phyloP scores from a whole-genome alignment of 768 basidiomycete genomes.

The Rhizopogon vesiculosus region DNA sequence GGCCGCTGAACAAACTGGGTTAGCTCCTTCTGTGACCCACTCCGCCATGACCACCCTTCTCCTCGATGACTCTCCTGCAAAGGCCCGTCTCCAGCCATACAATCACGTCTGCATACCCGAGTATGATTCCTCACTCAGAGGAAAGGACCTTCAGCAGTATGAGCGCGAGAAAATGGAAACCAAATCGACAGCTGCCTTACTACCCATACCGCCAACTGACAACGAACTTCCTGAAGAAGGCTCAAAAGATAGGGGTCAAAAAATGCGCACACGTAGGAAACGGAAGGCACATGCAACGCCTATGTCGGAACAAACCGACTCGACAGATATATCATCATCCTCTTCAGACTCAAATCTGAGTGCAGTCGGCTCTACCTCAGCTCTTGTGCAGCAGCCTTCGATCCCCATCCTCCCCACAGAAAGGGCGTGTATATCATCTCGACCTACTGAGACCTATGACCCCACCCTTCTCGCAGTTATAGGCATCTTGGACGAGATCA shows the following conservation, averaged over 20 bases:
- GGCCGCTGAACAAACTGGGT: neutral
- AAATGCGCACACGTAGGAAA: slow-evolving; percentile 5
- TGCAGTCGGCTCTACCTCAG: neutral
- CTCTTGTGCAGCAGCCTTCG: neutral
- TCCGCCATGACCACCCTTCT: slow-evolving; percentile 45
- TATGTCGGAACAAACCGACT: neutral
- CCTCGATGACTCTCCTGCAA: slow-evolving; percentile 48
- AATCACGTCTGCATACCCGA: slow-evolving; percentile 78
- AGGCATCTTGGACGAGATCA: slow-evolving; percentile 59
- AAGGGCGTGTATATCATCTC: neutral
- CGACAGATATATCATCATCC: neutral
- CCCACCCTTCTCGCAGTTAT: slow-evolving; percentile 56
- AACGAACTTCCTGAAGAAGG: too few relatives aligned
- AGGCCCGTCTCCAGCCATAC: slow-evolving; percentile 68
- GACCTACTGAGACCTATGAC: slow-evolving; percentile 33
- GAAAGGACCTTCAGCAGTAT: slow-evolving; percentile 30
- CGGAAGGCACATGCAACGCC: neutral
- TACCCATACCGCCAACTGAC: neutral
- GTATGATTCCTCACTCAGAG: slow-evolving; percentile 46
- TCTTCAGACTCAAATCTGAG: slow-evolving; percentile 3
- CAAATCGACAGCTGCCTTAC: neutral
- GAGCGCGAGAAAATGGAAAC: slow-evolving; percentile 14
- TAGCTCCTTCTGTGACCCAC: slow-evolving; percentile 18
- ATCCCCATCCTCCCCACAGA: neutral
- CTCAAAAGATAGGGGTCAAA: neutral